Conservation (phyloP, 805 yeast genomes). For the Saturnispora silvae region DNA sequence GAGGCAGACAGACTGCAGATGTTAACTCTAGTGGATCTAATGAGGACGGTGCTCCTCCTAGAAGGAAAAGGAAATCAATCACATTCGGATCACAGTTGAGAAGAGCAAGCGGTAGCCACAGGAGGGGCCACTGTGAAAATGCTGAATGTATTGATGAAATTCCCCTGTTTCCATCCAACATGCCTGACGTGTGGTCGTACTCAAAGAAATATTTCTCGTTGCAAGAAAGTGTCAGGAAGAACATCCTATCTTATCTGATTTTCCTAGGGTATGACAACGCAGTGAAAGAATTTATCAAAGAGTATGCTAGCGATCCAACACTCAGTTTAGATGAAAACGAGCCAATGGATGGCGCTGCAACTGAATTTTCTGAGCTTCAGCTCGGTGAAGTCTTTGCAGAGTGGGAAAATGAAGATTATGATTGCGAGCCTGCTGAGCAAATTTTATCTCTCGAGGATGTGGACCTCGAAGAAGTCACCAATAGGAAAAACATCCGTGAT, state of each 20-base stretch:
- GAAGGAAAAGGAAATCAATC: background rate
- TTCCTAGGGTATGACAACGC: slow-evolving; percentile 12
- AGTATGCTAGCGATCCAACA: background rate
- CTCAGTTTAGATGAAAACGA: background rate
- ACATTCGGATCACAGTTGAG: too few relatives aligned
- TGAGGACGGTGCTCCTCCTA: background rate
- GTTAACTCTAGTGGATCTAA: slow-evolving; percentile 2
- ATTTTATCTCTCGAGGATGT: slow-evolving; percentile 7
- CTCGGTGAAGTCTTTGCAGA: slow-evolving; percentile 33
- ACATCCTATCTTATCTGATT: slow-evolving; percentile 8
- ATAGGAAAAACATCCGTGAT: background rate
- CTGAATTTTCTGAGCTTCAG: slow-evolving; percentile 22
- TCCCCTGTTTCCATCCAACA: background rate
- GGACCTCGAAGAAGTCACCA: slow-evolving; percentile 3
- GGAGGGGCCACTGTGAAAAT: too few relatives aligned
- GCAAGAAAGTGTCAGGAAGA: slow-evolving; percentile 6
- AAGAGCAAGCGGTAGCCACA: too few relatives aligned
- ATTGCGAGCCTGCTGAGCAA: slow-evolving; percentile 7
- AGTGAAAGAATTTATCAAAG: slow-evolving; percentile 4
- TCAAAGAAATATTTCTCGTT: slow-evolving; percentile 9
- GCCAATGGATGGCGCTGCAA: slow-evolving; percentile 24
- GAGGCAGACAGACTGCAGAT: slow-evolving; percentile 2
- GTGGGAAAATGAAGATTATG: slow-evolving; percentile 24
- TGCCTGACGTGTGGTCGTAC: slow-evolving; percentile 12
- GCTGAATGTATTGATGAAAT: background rate